Conservation (phyloP, 1,139 yeast species). For the Spencermartinsiella ligniputridi region DNA sequence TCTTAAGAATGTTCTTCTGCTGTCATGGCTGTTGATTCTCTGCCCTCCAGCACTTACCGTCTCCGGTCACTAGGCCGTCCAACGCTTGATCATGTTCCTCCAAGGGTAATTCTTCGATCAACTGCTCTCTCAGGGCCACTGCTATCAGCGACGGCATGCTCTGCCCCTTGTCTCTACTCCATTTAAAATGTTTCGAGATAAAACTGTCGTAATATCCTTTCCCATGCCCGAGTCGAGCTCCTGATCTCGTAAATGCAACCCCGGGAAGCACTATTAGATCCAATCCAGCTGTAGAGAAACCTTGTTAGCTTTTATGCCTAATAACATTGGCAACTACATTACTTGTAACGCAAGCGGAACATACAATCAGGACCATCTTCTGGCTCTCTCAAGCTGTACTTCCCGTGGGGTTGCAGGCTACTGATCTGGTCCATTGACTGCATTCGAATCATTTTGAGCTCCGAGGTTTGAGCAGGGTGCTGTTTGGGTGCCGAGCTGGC, state of each 20-base stretch:
- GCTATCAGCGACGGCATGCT: conserved; percentile 45
- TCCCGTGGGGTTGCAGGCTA: conserved; percentile 60
- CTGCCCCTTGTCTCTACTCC: conserved; percentile 21
- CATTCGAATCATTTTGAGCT: conserved; percentile 56
- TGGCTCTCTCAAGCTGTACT: conserved; percentile 69
- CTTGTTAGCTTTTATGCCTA: no score
- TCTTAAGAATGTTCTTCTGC: no score
- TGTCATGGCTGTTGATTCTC: neutral
- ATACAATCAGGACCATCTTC: conserved; percentile 22
- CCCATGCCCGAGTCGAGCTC: conserved; percentile 81
- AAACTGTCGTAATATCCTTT: conserved; percentile 89
- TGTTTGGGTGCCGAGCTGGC: conserved; percentile 12
- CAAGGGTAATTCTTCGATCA: conserved; percentile 54
- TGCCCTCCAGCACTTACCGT: conserved; percentile 1
- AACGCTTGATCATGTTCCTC: conserved; percentile 69
- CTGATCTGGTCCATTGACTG: conserved; percentile 40
- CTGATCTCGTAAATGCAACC: conserved; percentile 59
- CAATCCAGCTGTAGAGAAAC: no score
- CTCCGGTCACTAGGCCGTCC: conserved; percentile 52
- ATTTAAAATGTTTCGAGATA: conserved; percentile 46
- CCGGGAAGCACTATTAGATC: conserved; percentile 83
- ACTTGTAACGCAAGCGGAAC: no score
- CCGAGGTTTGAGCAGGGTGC: conserved; percentile 39
- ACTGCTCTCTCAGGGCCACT: conserved; percentile 65
- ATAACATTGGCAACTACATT: neutral